phyloP scores from a whole-genome alignment of 2,329 filamentous ascomycete genomes.

The Cercospora canescens region DNA sequence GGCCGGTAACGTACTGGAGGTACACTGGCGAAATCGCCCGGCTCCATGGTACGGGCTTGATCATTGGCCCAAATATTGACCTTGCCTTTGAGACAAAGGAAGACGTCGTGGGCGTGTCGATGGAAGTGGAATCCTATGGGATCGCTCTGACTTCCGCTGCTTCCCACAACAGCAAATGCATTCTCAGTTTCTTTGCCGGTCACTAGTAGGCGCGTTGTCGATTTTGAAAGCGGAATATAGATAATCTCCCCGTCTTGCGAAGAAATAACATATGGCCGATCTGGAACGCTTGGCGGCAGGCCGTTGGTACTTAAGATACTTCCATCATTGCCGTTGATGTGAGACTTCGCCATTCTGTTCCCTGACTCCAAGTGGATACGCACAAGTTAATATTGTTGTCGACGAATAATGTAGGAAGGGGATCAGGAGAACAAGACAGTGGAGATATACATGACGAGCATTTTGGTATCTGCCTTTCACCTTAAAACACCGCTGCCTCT shows the following conservation, averaged over 20 bases:
- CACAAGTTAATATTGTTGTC: background rate
- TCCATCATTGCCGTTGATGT: background rate
- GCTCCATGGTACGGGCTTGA: conserved; percentile 53
- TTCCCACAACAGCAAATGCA: conserved; percentile 53
- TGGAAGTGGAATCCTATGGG: conserved; percentile 59
- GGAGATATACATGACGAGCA: too few relatives aligned
- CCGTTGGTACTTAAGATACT: conserved; percentile 9
- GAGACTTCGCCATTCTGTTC: background rate
- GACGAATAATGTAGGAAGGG: background rate
- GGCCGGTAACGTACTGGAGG: conserved; percentile 48
- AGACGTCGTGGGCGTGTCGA: conserved; percentile 58
- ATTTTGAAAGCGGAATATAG: conserved; percentile 55
- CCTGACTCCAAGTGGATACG: background rate
- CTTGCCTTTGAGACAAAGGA: conserved; percentile 56
- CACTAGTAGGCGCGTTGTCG: conserved; percentile 52
- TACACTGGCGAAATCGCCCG: conserved; percentile 60
- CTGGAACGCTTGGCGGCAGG: conserved; percentile 23
- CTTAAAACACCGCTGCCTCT: background rate
- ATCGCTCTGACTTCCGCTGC: conserved; percentile 49
- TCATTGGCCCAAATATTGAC: conserved; percentile 61
- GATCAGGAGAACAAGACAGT: background rate
- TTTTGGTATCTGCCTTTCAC: background rate
- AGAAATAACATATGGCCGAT: conserved; percentile 29
- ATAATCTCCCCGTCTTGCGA: conserved; percentile 51
- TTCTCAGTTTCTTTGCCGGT: conserved; percentile 55